Evolutionary conservation across 2,329 filamentous ascomycete species (phyloP), one percentile per base, ranked within the genome.

Genomic region (Colletotrichum sp.): DNA sequence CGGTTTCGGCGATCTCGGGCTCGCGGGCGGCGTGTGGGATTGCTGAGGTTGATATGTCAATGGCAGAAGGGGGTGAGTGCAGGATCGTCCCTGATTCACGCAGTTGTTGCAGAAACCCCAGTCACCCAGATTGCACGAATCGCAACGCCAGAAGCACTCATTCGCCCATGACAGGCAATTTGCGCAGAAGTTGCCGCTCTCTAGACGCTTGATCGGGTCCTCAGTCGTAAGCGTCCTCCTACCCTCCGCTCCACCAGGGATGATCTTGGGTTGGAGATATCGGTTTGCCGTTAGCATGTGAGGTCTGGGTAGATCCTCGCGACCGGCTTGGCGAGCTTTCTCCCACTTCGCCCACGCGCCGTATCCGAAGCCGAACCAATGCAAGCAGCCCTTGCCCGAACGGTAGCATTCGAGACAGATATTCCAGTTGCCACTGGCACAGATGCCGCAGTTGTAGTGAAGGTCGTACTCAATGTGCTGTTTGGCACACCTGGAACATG

Each of bases 71-170:
- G 94, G 89, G 81, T 99, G 96, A 0, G 93, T 94, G 84, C 96
- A 99, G 76, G 93, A 94, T 76, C 90, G 90, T 18, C 95, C 96
- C 83, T 93, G 92, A 75, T 96, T 96, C 34, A 98, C 95, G 79
- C 96, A 99, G 76, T 90, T 87, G 80, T 96, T 95, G 85, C 96
- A 99, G 82, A 95, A 98, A 0, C 96, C 96, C 96, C 96, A 99
- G 81, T 98, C 96, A 7, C 95, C 96, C 77, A 97, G 93, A 80
- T 98, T 98, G 85, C 96, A 99, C 30, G 90, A 84, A 75, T 94
- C 92, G 83, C 96, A 99, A 77, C 95, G 93, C 96, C 96, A 99
- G 84, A 95, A 98, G 84, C 95, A 97, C 68, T 93, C 91, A 80
- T 98, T 96, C 0, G 95, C 90, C 87, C 92, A 94, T 1, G 90